Evolutionary conservation across 2,329 filamentous ascomycete species (phyloP).

Genomic region (Claviceps humidiphila): DNA sequence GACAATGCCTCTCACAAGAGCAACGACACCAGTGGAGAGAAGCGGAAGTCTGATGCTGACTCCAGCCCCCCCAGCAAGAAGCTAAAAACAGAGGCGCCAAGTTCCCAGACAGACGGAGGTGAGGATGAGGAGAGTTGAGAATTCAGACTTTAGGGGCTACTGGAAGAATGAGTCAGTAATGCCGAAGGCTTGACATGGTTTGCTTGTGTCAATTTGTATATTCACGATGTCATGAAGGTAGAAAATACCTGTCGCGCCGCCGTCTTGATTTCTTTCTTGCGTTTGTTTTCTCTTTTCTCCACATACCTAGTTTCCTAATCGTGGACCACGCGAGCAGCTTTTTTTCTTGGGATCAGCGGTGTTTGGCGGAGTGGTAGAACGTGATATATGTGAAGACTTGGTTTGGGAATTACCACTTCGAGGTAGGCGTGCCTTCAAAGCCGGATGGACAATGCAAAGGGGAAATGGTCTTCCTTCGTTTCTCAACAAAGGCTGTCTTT

Average conservation of each 20-base stretch:
- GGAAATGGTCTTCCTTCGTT: background rate
- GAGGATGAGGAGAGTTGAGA: conserved; percentile 15
- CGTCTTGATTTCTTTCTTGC: conserved; percentile 1
- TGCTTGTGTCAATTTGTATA: conserved; percentile 10
- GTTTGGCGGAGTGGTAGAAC: conserved; percentile 2
- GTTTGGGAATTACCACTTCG: background rate
- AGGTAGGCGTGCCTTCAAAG: background rate
- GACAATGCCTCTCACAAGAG: conserved; percentile 13
- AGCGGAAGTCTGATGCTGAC: conserved; percentile 46
- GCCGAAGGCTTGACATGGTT: background rate
- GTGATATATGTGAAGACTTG: background rate
- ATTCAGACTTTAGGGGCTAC: background rate
- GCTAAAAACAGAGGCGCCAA: conserved; percentile 36
- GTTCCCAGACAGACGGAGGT: conserved; percentile 26
- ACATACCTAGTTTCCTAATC: conserved; percentile 2
- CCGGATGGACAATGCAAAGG: background rate
- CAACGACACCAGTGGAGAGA: conserved; percentile 29
- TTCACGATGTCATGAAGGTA: conserved; percentile 25
- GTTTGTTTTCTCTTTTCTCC: background rate
- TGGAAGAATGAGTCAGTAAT: background rate
- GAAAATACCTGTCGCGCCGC: conserved; percentile 7
- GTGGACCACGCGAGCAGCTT: conserved; percentile 7
- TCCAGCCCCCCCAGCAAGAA: conserved; percentile 40
- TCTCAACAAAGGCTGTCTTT: conserved; percentile 2
- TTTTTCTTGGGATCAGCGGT: conserved; percentile 6